phyloP scores from a whole-genome alignment of 192 early-diverging fungal species.

The Fimicolochytrium jonesii region DNA sequence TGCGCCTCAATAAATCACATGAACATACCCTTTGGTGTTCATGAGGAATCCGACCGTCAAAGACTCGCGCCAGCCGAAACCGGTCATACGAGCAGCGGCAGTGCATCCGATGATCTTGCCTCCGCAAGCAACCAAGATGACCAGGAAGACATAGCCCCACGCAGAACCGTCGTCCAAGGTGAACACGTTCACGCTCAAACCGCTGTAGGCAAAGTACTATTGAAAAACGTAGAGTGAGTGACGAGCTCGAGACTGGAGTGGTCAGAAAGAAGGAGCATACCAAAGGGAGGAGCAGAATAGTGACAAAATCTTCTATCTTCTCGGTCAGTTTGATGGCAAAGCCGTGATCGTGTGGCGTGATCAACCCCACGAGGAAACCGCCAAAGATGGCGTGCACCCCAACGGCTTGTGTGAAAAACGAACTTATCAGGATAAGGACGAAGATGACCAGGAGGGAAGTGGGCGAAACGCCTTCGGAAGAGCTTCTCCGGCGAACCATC shows the following conservation, averaged over 20 bases:
- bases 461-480: slow-evolving; percentile 31
- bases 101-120: slow-evolving; percentile 88
- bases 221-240: background rate
- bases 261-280: slow-evolving; percentile 30
- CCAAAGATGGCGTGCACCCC: slow-evolving; percentile 96
- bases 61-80: slow-evolving; percentile 79
- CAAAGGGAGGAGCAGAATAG: slow-evolving; percentile 82
- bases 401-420: slow-evolving; percentile 79
- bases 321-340: slow-evolving; percentile 85
- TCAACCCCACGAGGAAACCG: slow-evolving; percentile 80
- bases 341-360: slow-evolving; percentile 82
- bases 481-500: slow-evolving; percentile 20
- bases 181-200: slow-evolving; percentile 82
- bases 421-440: slow-evolving; percentile 64
- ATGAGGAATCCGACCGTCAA: slow-evolving; percentile 83
- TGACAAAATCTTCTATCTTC: slow-evolving; percentile 87
- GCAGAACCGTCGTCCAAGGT: slow-evolving; percentile 62
- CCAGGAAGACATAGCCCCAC: slow-evolving; percentile 76
- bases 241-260: background rate
- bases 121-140: slow-evolving; percentile 69
- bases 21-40: slow-evolving; percentile 82
- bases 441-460: slow-evolving; percentile 70
- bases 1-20: too few species aligned
- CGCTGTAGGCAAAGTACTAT: slow-evolving; percentile 90
- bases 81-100: slow-evolving; percentile 58